Base-by-base conservation (phyloP, 2,329 filamentous ascomycete species). In the Talaromyces pinophilus region DNA sequence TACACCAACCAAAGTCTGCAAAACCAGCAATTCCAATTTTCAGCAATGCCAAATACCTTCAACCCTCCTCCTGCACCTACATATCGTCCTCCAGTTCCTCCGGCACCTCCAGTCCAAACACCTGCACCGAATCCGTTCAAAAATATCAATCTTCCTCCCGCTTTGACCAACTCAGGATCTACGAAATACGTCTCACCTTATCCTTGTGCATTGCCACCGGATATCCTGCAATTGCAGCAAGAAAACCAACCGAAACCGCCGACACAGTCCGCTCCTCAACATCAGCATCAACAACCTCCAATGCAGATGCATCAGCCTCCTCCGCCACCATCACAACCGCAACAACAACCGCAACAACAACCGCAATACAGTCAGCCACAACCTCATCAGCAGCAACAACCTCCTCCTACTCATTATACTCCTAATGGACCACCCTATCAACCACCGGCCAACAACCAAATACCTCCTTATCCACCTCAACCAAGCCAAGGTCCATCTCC, bases 131-230 rank as follows among this genome's bases (percentile, higher is more conserved):
- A 70, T 69, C 74, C 75, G 17, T 73, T 79, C 67, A 76, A 76
- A 67, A 78, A 74, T 69, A 78, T 54, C 35, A 65, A 73, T 64
- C 76, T 80, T 61, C 79, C 78, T 19, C 72, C 76, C 28, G 76
- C 78, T 15, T 80, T 81, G 65, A 76, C 78, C 35, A 73, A 75
- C 52, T 73, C 74, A 10, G 72, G 71, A 6, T 74, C 76, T 19
- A 74, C 77, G 52, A 77, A 76, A 8, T 81, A 81, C 64, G 77
- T 76, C 46, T 80, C 79, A 30, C 79, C 79, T 38, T 81, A 81
- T 68, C 75, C 78, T 57, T 75, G 75, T 64, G 74, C 77, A 54
- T 75, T 78, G 15, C 72, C 78, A 30, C 73, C 77, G 28, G 75
- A 75, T 60, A 69, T 72, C 19, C 69, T 73, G 59, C 76, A 76